Percentiles rank a stretch among this genome's conserved stretches.
phyloP scores from a whole-genome alignment of 2,329 filamentous ascomycete genomes.

The Dactylellina sp. region DNA sequence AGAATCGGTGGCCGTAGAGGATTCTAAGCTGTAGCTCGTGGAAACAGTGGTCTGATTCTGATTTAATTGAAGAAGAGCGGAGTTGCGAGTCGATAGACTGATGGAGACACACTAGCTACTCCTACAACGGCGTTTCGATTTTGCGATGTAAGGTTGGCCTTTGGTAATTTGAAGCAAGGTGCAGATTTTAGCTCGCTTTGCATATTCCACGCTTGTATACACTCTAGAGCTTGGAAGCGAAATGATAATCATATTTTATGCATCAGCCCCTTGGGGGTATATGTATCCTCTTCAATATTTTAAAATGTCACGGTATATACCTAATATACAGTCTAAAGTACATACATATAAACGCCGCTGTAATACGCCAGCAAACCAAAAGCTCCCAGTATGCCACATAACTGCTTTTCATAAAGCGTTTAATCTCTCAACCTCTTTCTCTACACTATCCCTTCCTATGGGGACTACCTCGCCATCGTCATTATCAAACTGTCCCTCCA shows the following conservation, averaged over 20 bases:
- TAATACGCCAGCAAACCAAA: background rate
- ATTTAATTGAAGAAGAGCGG: too few species aligned
- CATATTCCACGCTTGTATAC: background rate
- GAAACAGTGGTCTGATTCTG: too few species aligned
- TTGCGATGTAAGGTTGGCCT: background rate
- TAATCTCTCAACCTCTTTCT: constrained; percentile 30
- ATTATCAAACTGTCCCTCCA: constrained; percentile 40
- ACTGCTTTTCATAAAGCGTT: constrained; percentile 3
- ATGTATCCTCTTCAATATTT: too few species aligned
- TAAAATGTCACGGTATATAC: background rate
- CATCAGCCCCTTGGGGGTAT: background rate
- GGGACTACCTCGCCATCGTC: constrained; percentile 29
- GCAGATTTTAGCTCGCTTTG: background rate
- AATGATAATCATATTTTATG: background rate
- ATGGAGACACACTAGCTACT: background rate
- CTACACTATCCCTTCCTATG: constrained; percentile 34
- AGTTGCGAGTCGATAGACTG: background rate
- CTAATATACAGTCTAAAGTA: background rate
- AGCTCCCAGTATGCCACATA: background rate
- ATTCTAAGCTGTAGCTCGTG: constrained; percentile 74
- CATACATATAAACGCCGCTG: too few species aligned
- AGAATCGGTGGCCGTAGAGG: constrained; percentile 74
- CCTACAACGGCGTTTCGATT: background rate
- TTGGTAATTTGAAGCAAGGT: background rate
- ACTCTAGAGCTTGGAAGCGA: background rate